phyloP scores from a whole-genome alignment of 2,329 filamentous ascomycete genomes.

The Cadophora gregata region DNA sequence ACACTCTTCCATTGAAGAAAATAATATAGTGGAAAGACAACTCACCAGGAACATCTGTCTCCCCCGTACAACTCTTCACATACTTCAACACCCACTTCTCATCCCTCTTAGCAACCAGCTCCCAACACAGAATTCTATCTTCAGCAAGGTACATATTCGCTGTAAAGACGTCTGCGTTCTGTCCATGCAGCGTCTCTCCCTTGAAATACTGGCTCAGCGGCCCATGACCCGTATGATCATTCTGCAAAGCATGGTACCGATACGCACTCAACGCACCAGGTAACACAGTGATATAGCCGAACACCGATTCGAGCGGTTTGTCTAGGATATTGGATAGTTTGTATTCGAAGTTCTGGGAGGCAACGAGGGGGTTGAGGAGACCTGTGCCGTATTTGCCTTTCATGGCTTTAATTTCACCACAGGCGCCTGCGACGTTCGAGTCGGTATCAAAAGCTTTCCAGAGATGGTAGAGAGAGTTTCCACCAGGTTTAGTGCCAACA shows the following conservation, averaged over 20 bases:
- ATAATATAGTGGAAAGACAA: slow-evolving; percentile 26
- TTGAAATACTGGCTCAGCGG: slow-evolving; percentile 99
- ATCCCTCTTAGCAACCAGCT: slow-evolving; percentile 91
- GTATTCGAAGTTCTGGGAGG: slow-evolving; percentile 99
- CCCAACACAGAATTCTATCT: slow-evolving; percentile 90
- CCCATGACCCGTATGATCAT: slow-evolving; percentile 93
- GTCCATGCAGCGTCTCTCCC: slow-evolving; percentile 94
- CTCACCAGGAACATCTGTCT: slow-evolving; percentile 96
- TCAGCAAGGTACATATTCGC: slow-evolving; percentile 96
- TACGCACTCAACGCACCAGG: slow-evolving; percentile 96
- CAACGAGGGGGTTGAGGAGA: slow-evolving; percentile 90
- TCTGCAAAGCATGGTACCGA: slow-evolving; percentile 93
- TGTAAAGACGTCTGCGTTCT: slow-evolving; percentile 96
- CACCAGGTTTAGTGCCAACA: slow-evolving; percentile 89
- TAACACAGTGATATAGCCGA: slow-evolving; percentile 96
- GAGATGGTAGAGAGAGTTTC: slow-evolving; percentile 92
- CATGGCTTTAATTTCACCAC: slow-evolving; percentile 96
- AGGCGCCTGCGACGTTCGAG: slow-evolving; percentile 95
- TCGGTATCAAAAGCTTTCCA: slow-evolving; percentile 99
- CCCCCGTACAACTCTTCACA: slow-evolving; percentile 93
- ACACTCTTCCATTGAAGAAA: not conserved
- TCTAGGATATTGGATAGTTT: slow-evolving; percentile 99
- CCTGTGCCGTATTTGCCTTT: slow-evolving; percentile 85
- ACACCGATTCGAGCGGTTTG: slow-evolving; percentile 95
- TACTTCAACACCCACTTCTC: slow-evolving; percentile 99